Evolutionary conservation across 345 rosid species (phyloP), one percentile per base, ranked within the genome.

Genomic region (Chamaenerion angustifolium): DNA sequence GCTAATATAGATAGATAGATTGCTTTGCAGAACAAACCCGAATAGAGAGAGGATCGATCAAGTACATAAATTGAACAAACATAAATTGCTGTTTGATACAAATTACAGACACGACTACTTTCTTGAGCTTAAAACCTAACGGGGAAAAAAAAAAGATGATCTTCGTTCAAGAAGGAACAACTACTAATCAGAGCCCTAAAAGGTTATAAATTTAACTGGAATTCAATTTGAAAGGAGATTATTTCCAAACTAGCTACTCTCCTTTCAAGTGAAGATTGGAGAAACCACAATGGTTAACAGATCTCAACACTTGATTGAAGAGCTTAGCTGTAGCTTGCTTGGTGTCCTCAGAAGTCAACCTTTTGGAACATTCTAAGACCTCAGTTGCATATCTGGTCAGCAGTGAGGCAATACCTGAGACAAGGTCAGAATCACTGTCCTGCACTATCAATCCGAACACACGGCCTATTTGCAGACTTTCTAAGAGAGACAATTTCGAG

Each of bases 371-470:
- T 55, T 92, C 96, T 25, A 92, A 51, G 64, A 75, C 82, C 78
- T 92, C 96, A 49, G 64, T 68, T 10, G 96, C 94, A 65, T 81
- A 92, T 52, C 92, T 89, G 42, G 85, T 80, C 49, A 92, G 76
- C 75, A 92, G 64, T 49, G 70, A 76, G 52, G 89, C 76, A 27
- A 86, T 64, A 40, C 63, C 60, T 11, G 77, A 70, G 21, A 80
- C 81, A 56, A 92, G 55, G 55, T 86, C 98, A 0, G 85, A 75
- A 59, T 82, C 85, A 43, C 37, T 31, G 37, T 25, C 85, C 43
- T 67, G 78, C 3, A 80, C 64, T 27, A 76, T 64, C 70, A 92
- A 72, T 49, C 78, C 67, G 52, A 82, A 82, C 62, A 87, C 85
- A 52, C 78, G 73, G 55, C 69, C 67, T 51, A 92, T 76, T 46